Base-by-base conservation (phyloP, 345 rosid species). In the Heritiera littoralis region DNA sequence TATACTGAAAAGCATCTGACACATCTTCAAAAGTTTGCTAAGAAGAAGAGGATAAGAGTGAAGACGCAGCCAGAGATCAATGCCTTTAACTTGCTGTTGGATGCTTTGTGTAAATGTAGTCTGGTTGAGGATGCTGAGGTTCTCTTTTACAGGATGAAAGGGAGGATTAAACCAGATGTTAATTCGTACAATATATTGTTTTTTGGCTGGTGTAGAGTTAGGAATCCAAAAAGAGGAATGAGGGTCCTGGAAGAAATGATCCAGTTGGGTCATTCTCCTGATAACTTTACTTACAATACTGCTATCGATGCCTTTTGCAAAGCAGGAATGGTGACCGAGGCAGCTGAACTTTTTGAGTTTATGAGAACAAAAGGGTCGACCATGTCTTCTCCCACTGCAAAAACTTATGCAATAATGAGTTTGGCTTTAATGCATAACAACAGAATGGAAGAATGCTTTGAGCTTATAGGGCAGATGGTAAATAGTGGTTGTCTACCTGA, bases 141-240 rank as follows among this genome's bases (percentile, higher is more conserved):
- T 40, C 10, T 94, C 89, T 78, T 92, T 81, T 84, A 67, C 73
- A 87, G 88, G 78, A 74, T 94, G 90, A 90, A 88, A 80, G 75
- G 59, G 20, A 90, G 52, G 82, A 76, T 94, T 78, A 90, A 88
- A 80, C 95, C 97, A 0, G 89, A 93, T 85, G 88, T 88, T 20
- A 88, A 81, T 87, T 88, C 95, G 0, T 94, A 81, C 45, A 96
- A 92, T 82, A 82, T 90, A 11, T 83, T 96, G 90, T 96, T 92
- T 80, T 92, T 96, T 43, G 98, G 99, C 56, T 94, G 98, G 87
- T 93, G 97, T 80, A 87, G 98, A 78, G 95, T 94, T 63, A 92
- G 95, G 76, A 88, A 90, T 30, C 98, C 97, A 0, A 87, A 71
- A 45, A 87, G 87, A 78, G 98, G 89, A 63, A 88, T 92, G 98